A percentile compares a stretch with the other conserved stretches of the same genome.
Conservation (phyloP, 345 rosid species). For the Noccaea bulbosa region DNA sequence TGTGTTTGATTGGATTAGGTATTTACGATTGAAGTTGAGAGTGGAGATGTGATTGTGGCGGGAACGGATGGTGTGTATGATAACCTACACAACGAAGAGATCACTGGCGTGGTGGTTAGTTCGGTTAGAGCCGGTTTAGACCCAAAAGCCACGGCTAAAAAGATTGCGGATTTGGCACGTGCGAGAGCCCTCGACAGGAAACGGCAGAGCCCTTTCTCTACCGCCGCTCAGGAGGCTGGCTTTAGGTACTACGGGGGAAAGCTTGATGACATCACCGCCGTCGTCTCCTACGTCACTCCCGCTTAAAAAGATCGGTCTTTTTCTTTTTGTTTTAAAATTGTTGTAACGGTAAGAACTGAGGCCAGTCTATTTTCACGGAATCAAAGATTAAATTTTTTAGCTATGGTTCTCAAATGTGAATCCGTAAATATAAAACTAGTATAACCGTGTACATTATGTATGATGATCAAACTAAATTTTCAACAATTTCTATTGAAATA, state of each 20-base stretch:
- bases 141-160: slow-evolving; percentile 75
- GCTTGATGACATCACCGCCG: slow-evolving; percentile 93
- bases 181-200: slow-evolving; percentile 71
- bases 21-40: slow-evolving; percentile 68
- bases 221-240: slow-evolving; percentile 94
- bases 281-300: slow-evolving; percentile 69
- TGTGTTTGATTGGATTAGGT: slow-evolving; percentile 49
- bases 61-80: slow-evolving; percentile 98
- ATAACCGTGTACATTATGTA: neutral
- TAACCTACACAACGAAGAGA: slow-evolving; percentile 84
- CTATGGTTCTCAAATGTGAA: neutral
- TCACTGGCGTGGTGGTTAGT: slow-evolving; percentile 76
- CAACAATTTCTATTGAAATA: neutral
- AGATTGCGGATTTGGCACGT: slow-evolving; percentile 88
- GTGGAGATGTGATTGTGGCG: slow-evolving; percentile 84
- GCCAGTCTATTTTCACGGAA: neutral
- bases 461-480: neutral
- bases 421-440: neutral
- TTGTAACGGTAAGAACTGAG: slow-evolving; percentile 26
- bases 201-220: slow-evolving; percentile 85
- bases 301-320: slow-evolving; percentile 6
- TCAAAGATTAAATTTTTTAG: neutral
- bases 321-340: neutral
- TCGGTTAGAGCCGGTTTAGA: slow-evolving; percentile 69
- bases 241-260: slow-evolving; percentile 91